phyloP scores from a whole-genome alignment of 495 filamentous ascomycete species.

The Aspergillus avenaceus region DNA sequence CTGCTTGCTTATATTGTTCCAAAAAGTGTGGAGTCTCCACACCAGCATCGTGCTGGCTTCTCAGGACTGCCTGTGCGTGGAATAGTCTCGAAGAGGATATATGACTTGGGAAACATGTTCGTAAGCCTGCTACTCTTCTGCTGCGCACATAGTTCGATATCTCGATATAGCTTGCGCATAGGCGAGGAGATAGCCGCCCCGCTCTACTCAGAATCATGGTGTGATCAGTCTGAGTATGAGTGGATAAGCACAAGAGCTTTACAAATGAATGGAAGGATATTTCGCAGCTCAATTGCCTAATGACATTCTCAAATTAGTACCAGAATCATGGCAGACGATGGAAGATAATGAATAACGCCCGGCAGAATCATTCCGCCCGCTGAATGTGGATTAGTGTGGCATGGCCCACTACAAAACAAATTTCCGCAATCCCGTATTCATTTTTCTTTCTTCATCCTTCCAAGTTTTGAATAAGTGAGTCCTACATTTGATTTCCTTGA shows the following conservation, averaged over 20 bases:
- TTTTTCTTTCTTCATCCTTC: slow-evolving; percentile 83
- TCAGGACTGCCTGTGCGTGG: slow-evolving; percentile 20
- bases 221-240: not conserved
- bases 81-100: slow-evolving; percentile 18
- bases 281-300: not conserved
- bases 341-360: no score
- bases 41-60: slow-evolving; percentile 16
- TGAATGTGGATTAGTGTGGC: slow-evolving; percentile 25
- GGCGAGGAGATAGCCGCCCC: slow-evolving; percentile 18
- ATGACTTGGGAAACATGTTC: slow-evolving; percentile 10
- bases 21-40: slow-evolving; percentile 25
- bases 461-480: slow-evolving; percentile 94
- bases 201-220: slow-evolving; percentile 21
- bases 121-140: slow-evolving; percentile 11
- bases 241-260: not conserved
- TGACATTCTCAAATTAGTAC: not conserved
- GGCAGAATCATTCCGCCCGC: slow-evolving; percentile 24
- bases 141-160: slow-evolving; percentile 35
- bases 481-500: slow-evolving; percentile 7
- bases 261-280: slow-evolving; percentile 12
- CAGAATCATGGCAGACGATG: not conserved
- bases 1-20: slow-evolving; percentile 45
- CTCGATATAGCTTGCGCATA: slow-evolving; percentile 36
- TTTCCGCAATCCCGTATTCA: slow-evolving; percentile 27
- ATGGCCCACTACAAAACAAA: slow-evolving; percentile 16